Conservation (phyloP, 495 filamentous ascomycete species). For the Tuber calosporum region DNA sequence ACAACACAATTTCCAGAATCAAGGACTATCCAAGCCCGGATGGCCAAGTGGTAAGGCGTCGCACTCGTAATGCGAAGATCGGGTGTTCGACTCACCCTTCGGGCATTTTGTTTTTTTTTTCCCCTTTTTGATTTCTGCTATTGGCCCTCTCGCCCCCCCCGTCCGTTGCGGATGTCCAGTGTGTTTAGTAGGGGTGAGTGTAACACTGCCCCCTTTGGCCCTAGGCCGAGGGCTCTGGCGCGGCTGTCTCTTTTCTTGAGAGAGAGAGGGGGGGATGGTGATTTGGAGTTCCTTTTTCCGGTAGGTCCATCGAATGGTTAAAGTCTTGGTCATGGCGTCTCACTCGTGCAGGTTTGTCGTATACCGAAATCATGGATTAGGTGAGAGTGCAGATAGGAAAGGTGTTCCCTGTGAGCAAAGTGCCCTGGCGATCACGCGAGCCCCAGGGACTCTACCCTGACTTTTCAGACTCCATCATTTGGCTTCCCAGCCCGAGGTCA, state of each 20-base stretch:
- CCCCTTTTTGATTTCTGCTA: neutral
- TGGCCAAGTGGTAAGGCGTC: conserved; percentile 41
- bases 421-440: neutral
- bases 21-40: conserved; percentile 16
- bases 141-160: too few relatives aligned
- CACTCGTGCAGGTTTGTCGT: neutral
- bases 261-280: too few relatives aligned
- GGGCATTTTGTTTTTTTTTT: conserved; percentile 20
- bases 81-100: conserved; percentile 37
- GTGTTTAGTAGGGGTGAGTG: neutral
- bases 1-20: neutral
- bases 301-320: too few relatives aligned
- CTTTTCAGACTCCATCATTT: neutral
- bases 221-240: neutral
- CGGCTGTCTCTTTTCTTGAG: neutral
- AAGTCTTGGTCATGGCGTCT: neutral
- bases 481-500: neutral
- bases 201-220: too few relatives aligned
- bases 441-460: neutral
- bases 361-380: neutral
- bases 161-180: neutral
- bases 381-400: neutral
- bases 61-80: conserved; percentile 41
- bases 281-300: neutral
- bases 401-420: neutral